Conservation (phyloP, 352 stramenopile genomes). For the Phytophthora quininea region DNA sequence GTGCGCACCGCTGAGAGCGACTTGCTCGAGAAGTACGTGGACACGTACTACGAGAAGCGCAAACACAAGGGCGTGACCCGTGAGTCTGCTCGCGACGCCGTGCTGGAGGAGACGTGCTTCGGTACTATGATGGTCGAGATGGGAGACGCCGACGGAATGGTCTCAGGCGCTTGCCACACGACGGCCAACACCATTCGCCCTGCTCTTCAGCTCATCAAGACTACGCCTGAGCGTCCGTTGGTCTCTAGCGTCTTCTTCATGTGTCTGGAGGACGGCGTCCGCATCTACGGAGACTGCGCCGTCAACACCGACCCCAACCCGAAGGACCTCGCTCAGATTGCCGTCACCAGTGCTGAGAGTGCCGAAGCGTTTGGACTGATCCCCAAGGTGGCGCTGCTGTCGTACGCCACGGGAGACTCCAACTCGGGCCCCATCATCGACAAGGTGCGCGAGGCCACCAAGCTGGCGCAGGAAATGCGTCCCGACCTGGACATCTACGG, state of each 20-base stretch:
- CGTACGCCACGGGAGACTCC: slow-evolving; percentile 83
- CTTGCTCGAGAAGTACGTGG: slow-evolving; percentile 62
- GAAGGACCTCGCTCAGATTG: slow-evolving; percentile 81
- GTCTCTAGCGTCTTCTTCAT: slow-evolving; percentile 91
- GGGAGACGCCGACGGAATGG: slow-evolving; percentile 84
- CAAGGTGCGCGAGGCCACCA: slow-evolving; percentile 83
- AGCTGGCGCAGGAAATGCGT: slow-evolving; percentile 67
- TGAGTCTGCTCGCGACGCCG: slow-evolving; percentile 58
- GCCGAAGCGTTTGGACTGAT: slow-evolving; percentile 81
- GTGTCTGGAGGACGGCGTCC: slow-evolving; percentile 79
- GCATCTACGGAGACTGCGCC: slow-evolving; percentile 86
- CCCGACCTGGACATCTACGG: slow-evolving; percentile 85
- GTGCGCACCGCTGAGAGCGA: slow-evolving; percentile 57
- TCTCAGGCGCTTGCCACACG: slow-evolving; percentile 84
- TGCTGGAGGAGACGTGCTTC: slow-evolving; percentile 81
- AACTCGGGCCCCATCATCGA: slow-evolving; percentile 85
- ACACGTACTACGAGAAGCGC: slow-evolving; percentile 73
- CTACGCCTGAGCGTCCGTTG: slow-evolving; percentile 58
- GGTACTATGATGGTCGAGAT: slow-evolving; percentile 88
- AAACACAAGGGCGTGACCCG: slow-evolving; percentile 85
- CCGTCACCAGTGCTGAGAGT: slow-evolving; percentile 75
- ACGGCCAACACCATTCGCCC: slow-evolving; percentile 90
- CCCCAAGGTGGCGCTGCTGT: slow-evolving; percentile 83
- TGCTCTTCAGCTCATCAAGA: slow-evolving; percentile 90
- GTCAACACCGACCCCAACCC: slow-evolving; percentile 85